Conservation (phyloP, 345 rosid species). For the Euclidium syriacum region DNA sequence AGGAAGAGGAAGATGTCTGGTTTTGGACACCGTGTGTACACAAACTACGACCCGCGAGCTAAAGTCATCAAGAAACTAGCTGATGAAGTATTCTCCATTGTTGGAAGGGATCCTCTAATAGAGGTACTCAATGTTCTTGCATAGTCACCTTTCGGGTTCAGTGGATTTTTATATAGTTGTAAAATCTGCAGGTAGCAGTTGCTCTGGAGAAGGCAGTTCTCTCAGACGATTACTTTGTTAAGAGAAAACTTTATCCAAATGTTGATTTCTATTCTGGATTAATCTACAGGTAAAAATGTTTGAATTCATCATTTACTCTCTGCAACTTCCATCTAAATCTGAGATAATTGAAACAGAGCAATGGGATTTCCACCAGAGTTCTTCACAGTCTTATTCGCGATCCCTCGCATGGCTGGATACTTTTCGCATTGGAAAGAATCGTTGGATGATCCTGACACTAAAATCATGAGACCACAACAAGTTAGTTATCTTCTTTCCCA, state of each 20-base stretch:
- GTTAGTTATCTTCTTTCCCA: conserved; percentile 31
- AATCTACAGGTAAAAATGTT: conserved; percentile 68
- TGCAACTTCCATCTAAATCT: neutral
- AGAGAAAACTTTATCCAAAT: conserved; percentile 94
- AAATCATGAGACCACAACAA: conserved; percentile 99
- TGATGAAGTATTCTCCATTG: conserved; percentile 93
- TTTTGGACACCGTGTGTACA: conserved; percentile 97
- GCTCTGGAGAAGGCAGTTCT: conserved; percentile 96
- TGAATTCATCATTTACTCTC: neutral
- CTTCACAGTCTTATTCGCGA: conserved; percentile 88
- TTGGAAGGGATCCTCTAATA: conserved; percentile 95
- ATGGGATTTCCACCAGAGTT: conserved; percentile 98
- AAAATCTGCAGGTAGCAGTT: conserved; percentile 69
- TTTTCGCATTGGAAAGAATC: conserved; percentile 94
- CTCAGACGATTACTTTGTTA: conserved; percentile 80
- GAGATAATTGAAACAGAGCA: conserved; percentile 47
- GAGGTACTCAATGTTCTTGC: conserved; percentile 54
- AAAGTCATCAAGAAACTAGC: conserved; percentile 87
- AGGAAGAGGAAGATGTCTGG: conserved; percentile 99
- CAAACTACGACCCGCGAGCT: conserved; percentile 96
- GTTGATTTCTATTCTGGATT: conserved; percentile 98
- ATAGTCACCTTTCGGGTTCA: neutral
- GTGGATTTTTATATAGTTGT: neutral
- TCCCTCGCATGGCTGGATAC: conserved; percentile 98
- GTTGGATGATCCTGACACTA: conserved; percentile 93